phyloP scores from a whole-genome alignment of 257 asterid species.

The Ilex aquifolium region DNA sequence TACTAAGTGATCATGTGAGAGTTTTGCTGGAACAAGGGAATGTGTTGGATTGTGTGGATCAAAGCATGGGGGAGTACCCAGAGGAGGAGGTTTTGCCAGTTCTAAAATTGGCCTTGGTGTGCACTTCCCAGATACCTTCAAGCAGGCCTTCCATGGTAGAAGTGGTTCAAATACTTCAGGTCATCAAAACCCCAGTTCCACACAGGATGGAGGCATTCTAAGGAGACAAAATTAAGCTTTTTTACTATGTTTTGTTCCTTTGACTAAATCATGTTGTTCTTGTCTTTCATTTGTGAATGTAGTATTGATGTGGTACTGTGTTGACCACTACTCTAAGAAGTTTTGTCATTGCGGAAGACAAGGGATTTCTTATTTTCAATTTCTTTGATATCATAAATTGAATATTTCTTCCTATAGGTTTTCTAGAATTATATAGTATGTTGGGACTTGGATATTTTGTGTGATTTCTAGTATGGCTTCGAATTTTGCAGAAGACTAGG shows the following conservation, averaged over 20 bases:
- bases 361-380: no score
- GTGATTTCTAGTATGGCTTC: no score
- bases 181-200: conserved; percentile 67
- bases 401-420: no score
- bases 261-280: not conserved
- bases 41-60: conserved; percentile 69
- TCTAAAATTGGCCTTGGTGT: conserved; percentile 73
- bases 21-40: conserved; percentile 74
- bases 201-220: conserved; percentile 38
- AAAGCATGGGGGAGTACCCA: conserved; percentile 51
- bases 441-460: no score
- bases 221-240: conserved; percentile 3
- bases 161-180: conserved; percentile 92
- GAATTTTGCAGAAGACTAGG: no score
- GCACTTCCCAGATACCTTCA: conserved; percentile 94
- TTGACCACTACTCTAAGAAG: no score
- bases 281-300: not conserved
- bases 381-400: no score
- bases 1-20: conserved; percentile 73
- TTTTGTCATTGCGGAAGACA: no score
- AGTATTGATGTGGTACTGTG: no score
- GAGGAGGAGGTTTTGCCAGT: conserved; percentile 88
- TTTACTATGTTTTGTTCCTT: not conserved
- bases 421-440: no score
- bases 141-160: conserved; percentile 97